Evolutionary conservation across 139 green algal species (phyloP), one percentile per base, ranked within the genome.

Genomic region (Microglena sp.): DNA sequence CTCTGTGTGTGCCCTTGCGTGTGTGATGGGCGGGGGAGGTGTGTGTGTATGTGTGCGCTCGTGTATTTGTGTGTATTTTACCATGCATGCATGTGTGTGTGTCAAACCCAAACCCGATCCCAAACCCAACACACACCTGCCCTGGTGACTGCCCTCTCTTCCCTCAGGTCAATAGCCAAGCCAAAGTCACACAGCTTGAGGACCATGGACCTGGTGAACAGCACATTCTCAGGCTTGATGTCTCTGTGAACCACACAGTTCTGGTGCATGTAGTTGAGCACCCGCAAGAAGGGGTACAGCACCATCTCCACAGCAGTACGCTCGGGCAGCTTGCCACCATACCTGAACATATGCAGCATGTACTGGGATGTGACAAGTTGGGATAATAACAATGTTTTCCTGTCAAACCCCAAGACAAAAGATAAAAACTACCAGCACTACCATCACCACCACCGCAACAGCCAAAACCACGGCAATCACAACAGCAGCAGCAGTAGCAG

Each of bases 161-260:
- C 70, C 4, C 67, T 67, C 29, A 81, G 64, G 67, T 84, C 77
- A 4, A 87, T 87, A 30, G 77, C 77, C 18, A 87, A 70, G 1
- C 80, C 80, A 64, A 87, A 87, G 57, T 87, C 80, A 40, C 66
- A 75, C 29, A 77, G 61, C 56, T 77, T 77, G 31, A 81, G 69
- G 11, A 62, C 62, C 66, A 75, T 77, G 56, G 69, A 66, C 8
- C 36, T 46, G 0, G 69, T 77, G 61, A 75, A 81, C 27, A 77
- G 66, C 45, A 81, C 68, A 64, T 77, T 77, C 61, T 60, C 62
- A 2, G 68, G 68, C 68, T 74, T 74, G 46, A 74, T 68, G 68
- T 74, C 68, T 24, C 68, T 35, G 57, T 76, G 70, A 5, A 45
- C 57, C 1, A 71, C 45, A 32, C 68, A 65, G 53, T 80, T 71